phyloP scores from a whole-genome alignment of 2,329 filamentous ascomycete genomes.

The Nigrograna mackinnonii region DNA sequence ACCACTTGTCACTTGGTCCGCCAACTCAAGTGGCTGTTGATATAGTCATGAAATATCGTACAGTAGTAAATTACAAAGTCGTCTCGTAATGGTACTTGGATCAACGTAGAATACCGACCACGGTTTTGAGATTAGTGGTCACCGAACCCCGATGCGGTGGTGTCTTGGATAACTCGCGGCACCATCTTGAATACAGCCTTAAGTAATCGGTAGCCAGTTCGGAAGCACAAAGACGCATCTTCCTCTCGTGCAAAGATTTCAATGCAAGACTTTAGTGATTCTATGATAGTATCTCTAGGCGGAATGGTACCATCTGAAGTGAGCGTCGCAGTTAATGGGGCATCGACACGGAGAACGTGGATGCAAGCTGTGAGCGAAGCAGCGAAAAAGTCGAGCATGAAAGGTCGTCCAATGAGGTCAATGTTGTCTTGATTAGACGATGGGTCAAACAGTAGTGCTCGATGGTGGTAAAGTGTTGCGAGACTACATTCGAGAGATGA shows the following conservation, averaged over 20 bases:
- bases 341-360: slow-evolving; percentile 12
- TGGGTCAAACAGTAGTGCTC: slow-evolving; percentile 21
- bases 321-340: slow-evolving; percentile 9
- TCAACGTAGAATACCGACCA: too few species aligned
- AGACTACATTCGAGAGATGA: slow-evolving; percentile 34
- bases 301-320: slow-evolving; percentile 7
- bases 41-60: too few species aligned
- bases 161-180: too few species aligned
- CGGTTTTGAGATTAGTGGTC: too few species aligned
- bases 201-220: slow-evolving; percentile 15
- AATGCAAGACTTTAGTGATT: slow-evolving; percentile 16
- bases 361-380: slow-evolving; percentile 20
- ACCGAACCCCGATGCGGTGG: too few species aligned
- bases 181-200: too few species aligned
- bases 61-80: too few species aligned
- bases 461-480: slow-evolving; percentile 30
- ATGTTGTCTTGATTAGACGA: slow-evolving; percentile 9
- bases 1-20: too few species aligned
- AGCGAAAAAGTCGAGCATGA: slow-evolving; percentile 25
- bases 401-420: slow-evolving; percentile 16
- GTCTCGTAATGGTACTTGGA: too few species aligned
- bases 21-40: too few species aligned
- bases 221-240: slow-evolving; percentile 16
- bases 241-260: slow-evolving; percentile 18
- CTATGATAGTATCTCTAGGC: slow-evolving; percentile 16